These are phyloP conservation scores for Tylopilus sp. DNA, from an alignment of 1,284 basidiomycete species.

Conservation along the genomic window DNA sequence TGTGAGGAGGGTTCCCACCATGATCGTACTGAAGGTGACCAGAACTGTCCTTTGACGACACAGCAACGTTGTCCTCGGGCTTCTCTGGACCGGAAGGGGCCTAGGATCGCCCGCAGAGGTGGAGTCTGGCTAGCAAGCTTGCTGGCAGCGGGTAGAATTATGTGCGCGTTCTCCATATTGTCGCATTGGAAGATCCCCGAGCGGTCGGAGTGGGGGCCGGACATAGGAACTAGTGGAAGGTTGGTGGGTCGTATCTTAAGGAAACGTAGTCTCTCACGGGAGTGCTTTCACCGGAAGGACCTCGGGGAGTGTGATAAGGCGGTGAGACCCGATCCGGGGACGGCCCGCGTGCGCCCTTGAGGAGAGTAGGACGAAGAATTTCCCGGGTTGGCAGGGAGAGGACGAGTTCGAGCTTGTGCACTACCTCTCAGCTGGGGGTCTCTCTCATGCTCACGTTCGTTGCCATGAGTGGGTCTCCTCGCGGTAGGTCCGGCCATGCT, in stretches of 20 bases:
- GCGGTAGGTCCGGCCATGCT: slow-evolving; percentile 15
- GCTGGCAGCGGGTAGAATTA: slow-evolving; percentile 38
- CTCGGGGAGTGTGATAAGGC: slow-evolving; percentile 56
- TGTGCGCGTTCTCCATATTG: background rate
- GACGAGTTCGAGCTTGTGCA: slow-evolving; percentile 61
- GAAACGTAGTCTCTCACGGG: slow-evolving; percentile 44
- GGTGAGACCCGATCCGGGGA: slow-evolving; percentile 69
- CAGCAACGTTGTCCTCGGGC: slow-evolving; percentile 69
- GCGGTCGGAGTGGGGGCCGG: slow-evolving; percentile 39
- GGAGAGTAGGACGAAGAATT: background rate
- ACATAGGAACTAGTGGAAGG: slow-evolving; percentile 29
- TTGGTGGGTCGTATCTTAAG: slow-evolving; percentile 60
- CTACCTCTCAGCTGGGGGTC: slow-evolving; percentile 60
- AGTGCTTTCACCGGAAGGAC: slow-evolving; percentile 54
- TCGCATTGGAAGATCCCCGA: slow-evolving; percentile 42
- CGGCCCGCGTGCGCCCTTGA: slow-evolving; percentile 15
- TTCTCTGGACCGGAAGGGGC: slow-evolving; percentile 82
- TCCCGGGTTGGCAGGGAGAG: slow-evolving; percentile 26
- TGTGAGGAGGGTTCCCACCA: slow-evolving; percentile 48
- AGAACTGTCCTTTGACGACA: slow-evolving; percentile 41
- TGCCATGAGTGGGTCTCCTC: slow-evolving; percentile 41
- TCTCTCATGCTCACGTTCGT: slow-evolving; percentile 50
- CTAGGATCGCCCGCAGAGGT: slow-evolving; percentile 54
- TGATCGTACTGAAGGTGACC: slow-evolving; percentile 37
- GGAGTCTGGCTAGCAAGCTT: slow-evolving; percentile 64